Percentiles rank a stretch among this genome's conserved stretches.
Evolutionary conservation across 768 basidiomycete genomes (phyloP).

Genomic region (Termitomyces sp.): DNA sequence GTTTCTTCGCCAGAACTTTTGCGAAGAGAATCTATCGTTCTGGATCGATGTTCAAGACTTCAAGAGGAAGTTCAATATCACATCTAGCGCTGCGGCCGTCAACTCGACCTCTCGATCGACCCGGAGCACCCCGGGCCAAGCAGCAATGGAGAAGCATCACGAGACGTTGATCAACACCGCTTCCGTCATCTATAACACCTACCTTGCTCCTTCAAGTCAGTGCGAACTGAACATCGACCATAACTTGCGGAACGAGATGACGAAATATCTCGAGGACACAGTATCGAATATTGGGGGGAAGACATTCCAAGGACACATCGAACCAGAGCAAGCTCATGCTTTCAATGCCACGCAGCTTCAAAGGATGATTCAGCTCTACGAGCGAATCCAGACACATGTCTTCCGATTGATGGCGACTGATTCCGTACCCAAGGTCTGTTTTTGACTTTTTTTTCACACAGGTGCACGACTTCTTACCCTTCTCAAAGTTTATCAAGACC

Average conservation of each 20-base stretch:
- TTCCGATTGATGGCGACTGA: slow-evolving; percentile 98
- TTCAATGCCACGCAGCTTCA: slow-evolving; percentile 97
- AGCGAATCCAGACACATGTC: slow-evolving; percentile 94
- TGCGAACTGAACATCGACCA: slow-evolving; percentile 99
- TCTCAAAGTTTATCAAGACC: slow-evolving; percentile 79
- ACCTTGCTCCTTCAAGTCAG: slow-evolving; percentile 91
- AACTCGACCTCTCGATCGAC: slow-evolving; percentile 34
- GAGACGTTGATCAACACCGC: slow-evolving; percentile 93
- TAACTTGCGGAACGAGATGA: slow-evolving; percentile 89
- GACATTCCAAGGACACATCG: slow-evolving; percentile 74
- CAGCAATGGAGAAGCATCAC: slow-evolving; percentile 96
- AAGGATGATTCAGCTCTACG: slow-evolving; percentile 89
- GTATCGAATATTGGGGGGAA: slow-evolving; percentile 77
- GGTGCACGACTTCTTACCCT: slow-evolving; percentile 11
- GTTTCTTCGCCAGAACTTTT: slow-evolving; percentile 90
- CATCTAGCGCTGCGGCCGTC: slow-evolving; percentile 82
- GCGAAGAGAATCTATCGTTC: slow-evolving; percentile 97
- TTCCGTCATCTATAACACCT: slow-evolving; percentile 90
- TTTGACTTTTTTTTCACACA: background rate
- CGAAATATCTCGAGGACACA: slow-evolving; percentile 89
- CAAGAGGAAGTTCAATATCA: slow-evolving; percentile 93
- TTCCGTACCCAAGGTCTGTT: slow-evolving; percentile 89
- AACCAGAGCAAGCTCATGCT: slow-evolving; percentile 73
- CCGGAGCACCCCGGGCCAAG: slow-evolving; percentile 65
- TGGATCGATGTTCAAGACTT: slow-evolving; percentile 98